Evolutionary conservation across 768 basidiomycete genomes (phyloP).

Genomic region (Mycena sanguinolenta): DNA sequence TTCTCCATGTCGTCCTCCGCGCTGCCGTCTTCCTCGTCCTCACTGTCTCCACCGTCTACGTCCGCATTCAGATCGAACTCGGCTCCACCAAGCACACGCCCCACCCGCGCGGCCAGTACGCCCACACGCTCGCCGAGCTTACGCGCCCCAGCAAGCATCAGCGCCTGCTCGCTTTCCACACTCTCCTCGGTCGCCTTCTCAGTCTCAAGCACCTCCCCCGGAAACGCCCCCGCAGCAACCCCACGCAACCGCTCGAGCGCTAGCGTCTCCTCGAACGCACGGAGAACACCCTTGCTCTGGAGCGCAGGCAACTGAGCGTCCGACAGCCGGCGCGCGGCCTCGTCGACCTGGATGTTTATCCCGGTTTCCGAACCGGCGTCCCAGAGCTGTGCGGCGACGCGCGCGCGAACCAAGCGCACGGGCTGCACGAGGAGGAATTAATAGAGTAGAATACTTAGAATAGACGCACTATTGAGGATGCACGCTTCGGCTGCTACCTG

Average conservation of each 20-base stretch:
- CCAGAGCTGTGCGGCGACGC: conserved; percentile 41
- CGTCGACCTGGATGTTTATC: conserved; percentile 61
- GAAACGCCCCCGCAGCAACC: conserved; percentile 69
- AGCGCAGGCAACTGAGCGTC: no score
- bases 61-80: conserved; percentile 33
- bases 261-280: conserved; percentile 41
- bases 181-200: conserved; percentile 45
- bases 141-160: conserved; percentile 70
- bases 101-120: conserved; percentile 67
- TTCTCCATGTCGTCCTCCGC: conserved; percentile 53
- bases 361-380: conserved; percentile 45
- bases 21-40: conserved; percentile 31
- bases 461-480: conserved; percentile 48
- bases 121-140: conserved; percentile 73
- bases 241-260: conserved; percentile 67
- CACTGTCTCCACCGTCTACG: not conserved
- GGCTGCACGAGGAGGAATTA: conserved; percentile 44
- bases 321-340: conserved; percentile 59
- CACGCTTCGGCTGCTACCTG: conserved; percentile 41
- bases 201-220: conserved; percentile 52
- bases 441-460: no score
- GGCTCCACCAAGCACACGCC: conserved; percentile 56
- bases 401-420: conserved; percentile 35
- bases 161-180: conserved; percentile 49
- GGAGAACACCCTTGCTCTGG: conserved; percentile 30